These are phyloP conservation scores for Cynara cardunculus DNA, from an alignment of 129 eudicot genomes.

Conservation along the genomic window DNA sequence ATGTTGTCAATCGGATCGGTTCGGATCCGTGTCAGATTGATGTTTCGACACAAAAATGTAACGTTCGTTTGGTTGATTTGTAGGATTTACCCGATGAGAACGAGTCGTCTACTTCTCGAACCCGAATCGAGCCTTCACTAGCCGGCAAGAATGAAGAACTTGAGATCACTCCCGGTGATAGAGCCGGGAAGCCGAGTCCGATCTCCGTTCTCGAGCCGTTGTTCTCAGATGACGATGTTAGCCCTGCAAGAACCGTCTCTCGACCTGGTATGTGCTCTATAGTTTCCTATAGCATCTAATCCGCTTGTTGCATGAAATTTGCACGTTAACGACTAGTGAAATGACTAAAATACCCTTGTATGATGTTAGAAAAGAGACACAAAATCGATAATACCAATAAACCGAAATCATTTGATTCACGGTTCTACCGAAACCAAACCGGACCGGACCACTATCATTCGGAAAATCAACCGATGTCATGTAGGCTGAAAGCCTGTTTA, in stretches of 20 bases:
- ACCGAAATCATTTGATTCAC: too few relatives aligned
- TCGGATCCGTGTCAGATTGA: not conserved
- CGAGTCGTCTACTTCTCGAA: slow-evolving; percentile 30
- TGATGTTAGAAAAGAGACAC: not conserved
- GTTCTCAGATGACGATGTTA: slow-evolving; percentile 71
- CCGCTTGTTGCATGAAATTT: not conserved
- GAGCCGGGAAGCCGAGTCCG: slow-evolving; percentile 73
- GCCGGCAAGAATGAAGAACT: slow-evolving; percentile 24
- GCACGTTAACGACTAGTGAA: not conserved
- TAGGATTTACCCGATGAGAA: slow-evolving; percentile 52
- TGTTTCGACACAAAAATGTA: not conserved
- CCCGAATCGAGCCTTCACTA: slow-evolving; percentile 28
- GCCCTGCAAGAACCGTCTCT: slow-evolving; percentile 60
- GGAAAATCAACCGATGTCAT: too few relatives aligned
- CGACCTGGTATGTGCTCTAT: slow-evolving; percentile 45
- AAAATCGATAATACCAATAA: not conserved
- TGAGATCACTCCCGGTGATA: slow-evolving; percentile 34
- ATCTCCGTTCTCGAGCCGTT: slow-evolving; percentile 79
- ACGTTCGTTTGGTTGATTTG: slow-evolving; percentile 8
- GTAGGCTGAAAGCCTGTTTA: too few relatives aligned
- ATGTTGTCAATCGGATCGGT: not conserved
- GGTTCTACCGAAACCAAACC: too few relatives aligned
- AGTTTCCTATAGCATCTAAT: not conserved
- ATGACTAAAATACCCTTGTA: not conserved
- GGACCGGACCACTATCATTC: not conserved